Percentiles rank a stretch among this genome's conserved stretches.
Conservation (phyloP, 2,329 filamentous ascomycete species). For the Cryphonectria nitschkei region DNA sequence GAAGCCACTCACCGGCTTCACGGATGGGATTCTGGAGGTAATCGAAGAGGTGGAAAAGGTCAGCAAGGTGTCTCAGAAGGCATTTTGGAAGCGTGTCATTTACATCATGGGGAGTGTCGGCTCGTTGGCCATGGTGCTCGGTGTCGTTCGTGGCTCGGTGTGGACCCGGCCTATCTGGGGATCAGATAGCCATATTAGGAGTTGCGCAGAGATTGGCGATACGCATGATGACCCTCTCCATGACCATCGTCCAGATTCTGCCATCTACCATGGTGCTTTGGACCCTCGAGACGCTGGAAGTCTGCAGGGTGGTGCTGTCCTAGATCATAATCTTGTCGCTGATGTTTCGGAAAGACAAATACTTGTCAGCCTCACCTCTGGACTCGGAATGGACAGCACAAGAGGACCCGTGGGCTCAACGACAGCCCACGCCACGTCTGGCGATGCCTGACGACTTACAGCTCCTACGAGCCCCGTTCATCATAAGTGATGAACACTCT, state of each 20-base stretch:
- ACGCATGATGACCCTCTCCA: neutral
- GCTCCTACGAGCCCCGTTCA: neutral
- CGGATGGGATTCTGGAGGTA: neutral
- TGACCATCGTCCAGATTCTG: neutral
- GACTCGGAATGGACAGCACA: neutral
- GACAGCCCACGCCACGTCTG: neutral
- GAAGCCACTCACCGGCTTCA: neutral
- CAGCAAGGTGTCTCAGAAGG: neutral
- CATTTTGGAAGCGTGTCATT: neutral
- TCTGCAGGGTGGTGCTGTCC: neutral
- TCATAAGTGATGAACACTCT: neutral
- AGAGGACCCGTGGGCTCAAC: neutral
- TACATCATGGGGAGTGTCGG: neutral
- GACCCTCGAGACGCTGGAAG: neutral
- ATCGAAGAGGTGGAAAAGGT: slow-evolving; percentile 7
- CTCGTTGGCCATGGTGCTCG: neutral
- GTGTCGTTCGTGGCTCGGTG: neutral
- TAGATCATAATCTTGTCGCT: neutral
- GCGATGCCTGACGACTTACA: neutral
- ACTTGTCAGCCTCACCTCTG: neutral
- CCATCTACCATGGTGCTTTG: too few relatives aligned
- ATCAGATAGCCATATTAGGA: neutral
- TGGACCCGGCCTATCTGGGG: neutral
- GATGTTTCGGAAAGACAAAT: neutral
- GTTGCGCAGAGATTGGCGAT: neutral